Percentiles rank a stretch among this genome's conserved stretches.
phyloP scores from a whole-genome alignment of 2,329 filamentous ascomycete genomes.

The Alternaria arborescens region DNA sequence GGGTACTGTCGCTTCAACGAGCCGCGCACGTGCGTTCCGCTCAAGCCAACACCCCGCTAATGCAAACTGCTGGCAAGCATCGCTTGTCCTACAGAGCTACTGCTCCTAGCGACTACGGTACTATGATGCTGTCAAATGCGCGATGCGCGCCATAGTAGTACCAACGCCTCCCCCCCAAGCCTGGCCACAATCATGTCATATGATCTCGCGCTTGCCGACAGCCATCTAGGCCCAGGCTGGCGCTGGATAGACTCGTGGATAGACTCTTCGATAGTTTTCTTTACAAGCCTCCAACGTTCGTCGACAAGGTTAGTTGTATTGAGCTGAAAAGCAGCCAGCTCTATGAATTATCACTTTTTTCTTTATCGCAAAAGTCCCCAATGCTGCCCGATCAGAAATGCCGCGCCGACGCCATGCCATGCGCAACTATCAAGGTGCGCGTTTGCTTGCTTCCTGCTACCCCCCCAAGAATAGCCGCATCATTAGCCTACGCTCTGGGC shows the following conservation, averaged over 20 bases:
- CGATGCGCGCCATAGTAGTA: slow-evolving; percentile 8
- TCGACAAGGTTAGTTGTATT: background rate
- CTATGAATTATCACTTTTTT: background rate
- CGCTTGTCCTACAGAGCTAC: slow-evolving; percentile 8
- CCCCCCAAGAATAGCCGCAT: slow-evolving; percentile 16
- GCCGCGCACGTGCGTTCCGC: slow-evolving; percentile 16
- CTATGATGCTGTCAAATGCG: slow-evolving; percentile 11
- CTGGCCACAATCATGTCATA: slow-evolving; percentile 6
- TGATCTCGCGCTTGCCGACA: slow-evolving; percentile 5
- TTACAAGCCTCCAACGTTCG: background rate
- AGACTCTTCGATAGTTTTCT: slow-evolving; percentile 2
- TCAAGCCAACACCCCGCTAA: slow-evolving; percentile 16
- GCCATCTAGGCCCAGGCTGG: slow-evolving; percentile 1
- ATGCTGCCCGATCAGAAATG: slow-evolving; percentile 18
- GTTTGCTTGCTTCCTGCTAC: slow-evolving; percentile 9
- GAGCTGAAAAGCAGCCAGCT: background rate
- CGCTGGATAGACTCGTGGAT: slow-evolving; percentile 1
- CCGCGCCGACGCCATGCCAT: slow-evolving; percentile 32
- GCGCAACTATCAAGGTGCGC: slow-evolving; percentile 16
- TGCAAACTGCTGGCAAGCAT: slow-evolving; percentile 18
- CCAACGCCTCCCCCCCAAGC: background rate
- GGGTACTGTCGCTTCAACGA: slow-evolving; percentile 1
- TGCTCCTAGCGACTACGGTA: background rate
- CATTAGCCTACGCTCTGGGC: slow-evolving; percentile 25
- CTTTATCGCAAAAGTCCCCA: slow-evolving; percentile 5